Percentiles rank a stretch among this genome's conserved stretches.
Evolutionary conservation across 768 basidiomycete genomes (phyloP).

Genomic region (Tylopilus felleus): DNA sequence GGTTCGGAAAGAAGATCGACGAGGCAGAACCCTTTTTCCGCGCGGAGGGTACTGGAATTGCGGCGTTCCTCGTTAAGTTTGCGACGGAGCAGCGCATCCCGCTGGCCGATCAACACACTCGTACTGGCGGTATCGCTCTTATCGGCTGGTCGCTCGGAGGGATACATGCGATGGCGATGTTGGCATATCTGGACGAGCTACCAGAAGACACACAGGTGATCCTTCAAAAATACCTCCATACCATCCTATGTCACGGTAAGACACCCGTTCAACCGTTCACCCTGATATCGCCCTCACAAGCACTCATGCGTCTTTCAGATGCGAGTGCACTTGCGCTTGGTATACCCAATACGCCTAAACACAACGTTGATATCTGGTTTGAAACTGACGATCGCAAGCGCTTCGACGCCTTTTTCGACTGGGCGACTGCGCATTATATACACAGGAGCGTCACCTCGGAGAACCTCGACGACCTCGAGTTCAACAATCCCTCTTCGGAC

Average conservation of each 20-base stretch:
- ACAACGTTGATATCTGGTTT: not conserved
- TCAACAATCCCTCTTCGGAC: not conserved
- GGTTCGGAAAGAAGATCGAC: conserved; percentile 13
- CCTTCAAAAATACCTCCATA: conserved; percentile 19
- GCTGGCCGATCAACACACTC: not conserved
- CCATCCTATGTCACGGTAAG: conserved; percentile 18
- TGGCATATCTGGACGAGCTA: conserved; percentile 16
- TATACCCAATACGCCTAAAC: not conserved
- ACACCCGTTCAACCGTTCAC: not conserved
- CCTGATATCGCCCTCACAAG: not conserved
- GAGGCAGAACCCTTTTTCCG: conserved; percentile 16
- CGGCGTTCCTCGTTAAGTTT: conserved; percentile 16
- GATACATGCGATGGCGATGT: conserved; percentile 6
- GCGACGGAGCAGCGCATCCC: conserved; percentile 17
- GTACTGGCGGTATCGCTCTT: conserved; percentile 14
- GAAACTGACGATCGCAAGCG: conserved; percentile 8
- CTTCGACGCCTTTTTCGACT: conserved; percentile 14
- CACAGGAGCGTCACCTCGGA: conserved; percentile 18
- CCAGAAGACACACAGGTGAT: conserved; percentile 2
- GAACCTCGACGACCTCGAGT: conserved; percentile 17
- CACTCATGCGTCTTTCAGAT: conserved; percentile 6
- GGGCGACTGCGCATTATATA: conserved; percentile 13
- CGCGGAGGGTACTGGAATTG: conserved; percentile 17
- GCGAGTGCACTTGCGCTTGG: conserved; percentile 2
- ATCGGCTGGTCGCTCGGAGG: conserved; percentile 22